phyloP scores from a whole-genome alignment of 805 yeast genomes.

The Kazachstania africana region DNA sequence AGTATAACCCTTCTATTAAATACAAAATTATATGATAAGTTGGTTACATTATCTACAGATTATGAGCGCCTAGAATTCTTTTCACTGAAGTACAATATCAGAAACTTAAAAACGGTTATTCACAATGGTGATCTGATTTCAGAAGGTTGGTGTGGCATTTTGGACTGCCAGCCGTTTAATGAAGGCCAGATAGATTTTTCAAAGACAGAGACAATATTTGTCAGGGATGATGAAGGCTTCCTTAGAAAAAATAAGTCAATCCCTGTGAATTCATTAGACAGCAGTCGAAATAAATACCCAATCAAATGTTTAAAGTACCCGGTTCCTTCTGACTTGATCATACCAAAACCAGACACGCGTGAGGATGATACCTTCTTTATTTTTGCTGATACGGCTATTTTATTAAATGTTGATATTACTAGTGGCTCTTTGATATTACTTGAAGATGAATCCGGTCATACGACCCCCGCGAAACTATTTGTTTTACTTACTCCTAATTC shows the following conservation, averaged over 20 bases:
- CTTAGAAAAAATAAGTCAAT: not conserved
- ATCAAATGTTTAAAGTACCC: constrained; percentile 10
- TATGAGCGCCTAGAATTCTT: constrained; percentile 13
- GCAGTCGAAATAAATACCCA: not conserved
- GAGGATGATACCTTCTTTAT: constrained; percentile 22
- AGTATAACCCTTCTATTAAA: constrained; percentile 9
- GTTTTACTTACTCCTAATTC: constrained; percentile 16
- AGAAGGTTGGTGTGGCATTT: constrained; percentile 11
- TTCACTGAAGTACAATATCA: constrained; percentile 12
- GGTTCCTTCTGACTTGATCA: constrained; percentile 6
- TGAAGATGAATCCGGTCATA: not conserved
- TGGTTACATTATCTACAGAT: constrained; percentile 6
- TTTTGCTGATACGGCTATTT: constrained; percentile 11
- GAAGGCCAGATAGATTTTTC: constrained; percentile 14
- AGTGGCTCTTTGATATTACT: constrained; percentile 17
- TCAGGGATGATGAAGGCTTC: constrained; percentile 5
- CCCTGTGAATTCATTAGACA: not conserved
- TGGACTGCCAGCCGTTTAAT: constrained; percentile 10
- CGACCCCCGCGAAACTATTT: constrained; percentile 11
- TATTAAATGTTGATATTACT: constrained; percentile 11
- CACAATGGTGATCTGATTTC: constrained; percentile 7
- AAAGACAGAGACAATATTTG: constrained; percentile 13
- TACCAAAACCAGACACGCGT: constrained; percentile 4
- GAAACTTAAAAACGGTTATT: constrained; percentile 7
- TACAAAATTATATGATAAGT: constrained; percentile 12